phyloP scores from a whole-genome alignment of 306 rosid species.

The Macrotyloma uniflorum region DNA sequence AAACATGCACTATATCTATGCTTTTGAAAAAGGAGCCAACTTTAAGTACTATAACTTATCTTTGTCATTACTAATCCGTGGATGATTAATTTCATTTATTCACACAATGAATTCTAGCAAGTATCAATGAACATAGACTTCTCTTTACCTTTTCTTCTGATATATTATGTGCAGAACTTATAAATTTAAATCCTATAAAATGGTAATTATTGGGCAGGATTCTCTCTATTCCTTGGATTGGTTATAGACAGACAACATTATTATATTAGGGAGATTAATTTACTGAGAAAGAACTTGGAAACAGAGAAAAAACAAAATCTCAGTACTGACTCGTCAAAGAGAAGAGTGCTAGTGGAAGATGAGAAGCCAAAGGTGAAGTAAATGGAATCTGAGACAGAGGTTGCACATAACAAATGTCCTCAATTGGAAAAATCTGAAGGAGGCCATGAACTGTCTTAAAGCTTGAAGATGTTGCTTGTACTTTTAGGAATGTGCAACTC shows the following conservation, averaged over 20 bases:
- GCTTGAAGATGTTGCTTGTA: slow-evolving; percentile 5
- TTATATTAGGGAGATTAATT: slow-evolving; percentile 55
- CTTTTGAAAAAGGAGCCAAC: too few species aligned
- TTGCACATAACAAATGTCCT: neutral
- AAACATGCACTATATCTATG: too few species aligned
- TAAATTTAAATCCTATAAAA: slow-evolving; percentile 2
- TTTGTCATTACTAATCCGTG: too few species aligned
- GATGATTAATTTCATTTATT: too few species aligned
- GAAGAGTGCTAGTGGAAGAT: slow-evolving; percentile 23
- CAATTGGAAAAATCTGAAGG: neutral
- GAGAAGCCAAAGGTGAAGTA: slow-evolving; percentile 19
- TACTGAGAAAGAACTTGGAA: slow-evolving; percentile 48
- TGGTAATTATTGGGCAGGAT: slow-evolving; percentile 46
- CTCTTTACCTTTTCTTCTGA: neutral
- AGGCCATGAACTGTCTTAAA: slow-evolving; percentile 20
- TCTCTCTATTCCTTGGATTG: slow-evolving; percentile 69
- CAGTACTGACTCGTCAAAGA: neutral
- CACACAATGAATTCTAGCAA: too few species aligned
- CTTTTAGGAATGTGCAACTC: neutral
- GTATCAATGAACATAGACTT: too few species aligned
- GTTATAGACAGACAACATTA: slow-evolving; percentile 67
- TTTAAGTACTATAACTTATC: too few species aligned
- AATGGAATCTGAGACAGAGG: neutral
- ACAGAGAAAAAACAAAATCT: slow-evolving; percentile 26
- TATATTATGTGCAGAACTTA: neutral